Base-by-base conservation (phyloP, 371 early-diverging fungal species). In the Haplosporangium sp. region DNA sequence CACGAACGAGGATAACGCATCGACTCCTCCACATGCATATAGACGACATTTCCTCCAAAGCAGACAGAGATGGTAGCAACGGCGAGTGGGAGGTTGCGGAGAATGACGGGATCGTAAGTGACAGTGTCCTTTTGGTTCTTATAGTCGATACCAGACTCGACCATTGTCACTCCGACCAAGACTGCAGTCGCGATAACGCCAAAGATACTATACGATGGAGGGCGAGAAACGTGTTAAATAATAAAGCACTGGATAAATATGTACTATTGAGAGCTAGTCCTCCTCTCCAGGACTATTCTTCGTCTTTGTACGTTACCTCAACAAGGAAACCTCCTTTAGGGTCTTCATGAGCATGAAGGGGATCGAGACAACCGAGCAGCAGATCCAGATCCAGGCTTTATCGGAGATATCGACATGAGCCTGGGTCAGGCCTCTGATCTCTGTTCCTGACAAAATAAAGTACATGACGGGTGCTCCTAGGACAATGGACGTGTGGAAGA, bases 1-100 rank as follows among this genome's bases (percentile, higher is more conserved):
- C 93, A 96, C 16, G 87, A 72, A 63, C 87, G 84, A 21, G 94
- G 95, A 29, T 87, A 81, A 55, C 86, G 83, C 95, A 96, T 94
- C 10, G 92, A 89, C 3, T 87, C 89, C 79, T 96, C 95, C 36
- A 95, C 89, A 64, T 95, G 93, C 42, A 95, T 92, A 60, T 89
- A 94, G 41, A 93, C 87, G 18, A 92, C 86, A 69, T 93, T 94
- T 45, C 94, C 94, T 45, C 94, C 93, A 65, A 91, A 94, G 73
- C 87, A 86, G 65, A 93, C 93, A 61, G 88, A 90, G 41, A 94
- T 90, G 9, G 91, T 89, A 41, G 86, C 84, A 2, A 90, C 69
- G 0, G 91, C 86, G 10, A 86, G 71, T 7, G 91, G 89, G 54
- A 90, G 82, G 58, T 88, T 85, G 18, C 83, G 67, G 80, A 84